Evolutionary conservation across 2,329 filamentous ascomycete genomes (phyloP), one percentile per base, ranked within the genome.

Genomic region (Thermothelomyces thermophilus): DNA sequence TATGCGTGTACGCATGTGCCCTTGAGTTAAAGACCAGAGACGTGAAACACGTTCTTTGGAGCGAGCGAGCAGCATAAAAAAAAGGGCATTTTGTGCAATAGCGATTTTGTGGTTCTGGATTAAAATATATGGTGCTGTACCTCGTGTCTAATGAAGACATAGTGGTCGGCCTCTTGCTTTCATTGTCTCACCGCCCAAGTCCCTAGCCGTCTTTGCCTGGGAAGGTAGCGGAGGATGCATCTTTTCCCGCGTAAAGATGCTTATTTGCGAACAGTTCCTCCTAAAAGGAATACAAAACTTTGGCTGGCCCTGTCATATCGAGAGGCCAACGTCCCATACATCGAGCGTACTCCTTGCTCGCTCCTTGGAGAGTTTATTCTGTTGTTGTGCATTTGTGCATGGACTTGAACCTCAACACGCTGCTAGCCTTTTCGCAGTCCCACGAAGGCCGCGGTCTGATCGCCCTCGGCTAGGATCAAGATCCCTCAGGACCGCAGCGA

Each of bases 21-120:
- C 30, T 22, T n/a, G n/a, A 5, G 22, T 11, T n/a, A 11, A 28
- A 33, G 24, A 41, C 30, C 41, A 35, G 30, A 45, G 51, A 50
- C 51, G 51, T 45, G 28, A 44, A 49, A 52, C 48, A 65, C 62
- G 50, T 62, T 65, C 63, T 49, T 64, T 66, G 53, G 48, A 50
- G 41, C 48, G 64, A 64, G 61, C 63, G 58, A 53, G 58, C 51
- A 54, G 51, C 55, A n/a, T n/a, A 50, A 33, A 33, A 34, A 41
- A 20, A 17, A 26, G 41, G 36, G 45, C 33, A 30, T 34, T 41
- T 45, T 44, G n/a, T 24, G n/a, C 19, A 13, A 8, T 37, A 46
- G 35, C 44, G 44, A 33, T 40, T 46, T 43, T 19, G 46, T 37
- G 46, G 40, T 42, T 49, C 26, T 35, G 19, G 33, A 6, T 30